phyloP scores from a whole-genome alignment of 2,329 filamentous ascomycete species.

The Sclerotiophoma versabilis region DNA sequence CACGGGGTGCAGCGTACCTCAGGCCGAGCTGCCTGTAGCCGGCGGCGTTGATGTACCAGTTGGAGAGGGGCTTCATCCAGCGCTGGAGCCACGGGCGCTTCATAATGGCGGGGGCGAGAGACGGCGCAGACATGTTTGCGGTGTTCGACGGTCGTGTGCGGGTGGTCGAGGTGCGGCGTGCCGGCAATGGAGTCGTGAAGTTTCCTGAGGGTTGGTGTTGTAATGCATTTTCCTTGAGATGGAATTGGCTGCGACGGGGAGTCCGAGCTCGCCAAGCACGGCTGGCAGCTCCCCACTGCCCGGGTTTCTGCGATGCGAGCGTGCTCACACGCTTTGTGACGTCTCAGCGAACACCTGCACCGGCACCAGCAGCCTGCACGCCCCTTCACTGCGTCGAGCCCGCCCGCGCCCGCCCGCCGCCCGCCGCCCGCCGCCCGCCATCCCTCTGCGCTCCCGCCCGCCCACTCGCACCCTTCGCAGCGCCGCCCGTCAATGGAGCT shows the following conservation, averaged over 20 bases:
- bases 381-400: conserved; percentile 8
- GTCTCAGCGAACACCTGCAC: conserved; percentile 10
- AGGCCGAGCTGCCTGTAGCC: conserved; percentile 94
- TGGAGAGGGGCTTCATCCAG: conserved; percentile 80
- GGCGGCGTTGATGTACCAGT: conserved; percentile 87
- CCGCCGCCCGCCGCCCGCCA: neutral
- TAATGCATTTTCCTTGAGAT: conserved; percentile 4
- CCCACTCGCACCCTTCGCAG: conserved; percentile 8
- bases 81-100: conserved; percentile 86
- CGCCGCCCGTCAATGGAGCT: conserved; percentile 50
- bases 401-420: conserved; percentile 1
- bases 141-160: conserved; percentile 24
- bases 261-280: too few species aligned
- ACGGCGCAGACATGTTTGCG: conserved; percentile 71
- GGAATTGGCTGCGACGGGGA: conserved; percentile 12
- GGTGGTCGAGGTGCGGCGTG: conserved; percentile 33
- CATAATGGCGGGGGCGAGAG: conserved; percentile 76
- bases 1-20: conserved; percentile 65
- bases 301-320: conserved; percentile 5
- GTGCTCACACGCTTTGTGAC: conserved; percentile 10
- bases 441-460: neutral
- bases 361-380: conserved; percentile 1
- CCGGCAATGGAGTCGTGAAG: conserved; percentile 29
- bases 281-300: conserved; percentile 12
- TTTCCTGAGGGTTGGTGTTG: neutral